Base-by-base conservation (phyloP, 1,284 basidiomycete genomes). In the Pyrrhoderma lamaoense region DNA sequence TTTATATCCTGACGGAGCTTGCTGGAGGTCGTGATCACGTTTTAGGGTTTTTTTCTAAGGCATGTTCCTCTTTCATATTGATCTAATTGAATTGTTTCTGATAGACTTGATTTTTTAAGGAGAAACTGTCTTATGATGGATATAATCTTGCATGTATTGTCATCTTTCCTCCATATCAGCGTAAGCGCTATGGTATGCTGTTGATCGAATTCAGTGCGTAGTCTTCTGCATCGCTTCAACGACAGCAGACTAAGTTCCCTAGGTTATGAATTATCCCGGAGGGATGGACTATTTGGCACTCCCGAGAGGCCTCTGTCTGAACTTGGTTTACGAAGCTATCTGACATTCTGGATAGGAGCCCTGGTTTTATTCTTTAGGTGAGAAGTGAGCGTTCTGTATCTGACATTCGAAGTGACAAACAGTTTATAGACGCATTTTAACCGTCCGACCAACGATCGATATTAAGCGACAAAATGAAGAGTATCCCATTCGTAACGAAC, bases 61-160 rank as follows among this genome's bases (percentile, higher is more conserved):
- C 85, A 56, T 25, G 61, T 8, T 55, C 34, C 8, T 21, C 22
- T 13, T 2, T 31, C 43, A 35, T 47, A 35, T 19, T 19, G 16
- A 27, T 16, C 18, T 42, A 18, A 18, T 18, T 18, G 11, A 46
- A 40, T 49, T 58, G 42, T 54, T 42, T 38, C 22, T 36, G 25
- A 42, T 13, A 5, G 5, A 31, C 27, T 11, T 31, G 11, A 5
- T 11, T 31, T 31, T 31, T n/a, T n/a, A 64, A 94, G 89, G 95
- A 98, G 69, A 98, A 98, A 65, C 64, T 88, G 19, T 95, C 93
- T 1, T 96, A 93, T 61, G 95, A 99, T 61, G 91, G 94, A 60
- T 97, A 94, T 70, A 99, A 99, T 62, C 77, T 99, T 13, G 95
- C 95, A 1, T 96, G 93, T 67, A 99, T 99, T 60, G 84, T 98